These are phyloP conservation scores for Hypoxylon rickii DNA, from an alignment of 495 filamentous ascomycete species.

Conservation along the genomic window DNA sequence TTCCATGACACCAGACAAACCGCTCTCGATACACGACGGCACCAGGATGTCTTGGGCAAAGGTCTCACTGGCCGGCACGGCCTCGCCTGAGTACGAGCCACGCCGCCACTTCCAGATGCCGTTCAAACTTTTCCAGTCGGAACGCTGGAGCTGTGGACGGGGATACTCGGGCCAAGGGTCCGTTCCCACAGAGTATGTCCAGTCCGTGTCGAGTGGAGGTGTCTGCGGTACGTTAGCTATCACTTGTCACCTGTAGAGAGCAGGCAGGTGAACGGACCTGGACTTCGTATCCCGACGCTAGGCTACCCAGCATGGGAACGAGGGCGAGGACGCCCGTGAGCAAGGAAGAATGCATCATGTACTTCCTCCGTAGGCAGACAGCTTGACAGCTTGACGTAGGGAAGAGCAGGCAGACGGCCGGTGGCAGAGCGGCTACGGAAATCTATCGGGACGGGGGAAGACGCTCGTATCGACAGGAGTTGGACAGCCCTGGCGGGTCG, in stretches of 20 bases:
- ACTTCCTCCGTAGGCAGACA: conserved; percentile 11
- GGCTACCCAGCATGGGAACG: conserved; percentile 15
- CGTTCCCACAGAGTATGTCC: conserved; percentile 65
- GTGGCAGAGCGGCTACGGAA: conserved; percentile 3
- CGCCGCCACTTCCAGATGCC: conserved; percentile 68
- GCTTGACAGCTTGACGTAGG: conserved; percentile 5
- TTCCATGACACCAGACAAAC: conserved; percentile 56
- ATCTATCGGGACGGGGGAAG: conserved; percentile 5
- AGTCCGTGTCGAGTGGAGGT: conserved; percentile 61
- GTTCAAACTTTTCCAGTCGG: conserved; percentile 66
- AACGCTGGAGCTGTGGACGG: conserved; percentile 61
- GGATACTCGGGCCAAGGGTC: conserved; percentile 72
- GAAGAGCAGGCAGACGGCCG: conserved; percentile 7
- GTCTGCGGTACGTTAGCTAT: conserved; percentile 23
- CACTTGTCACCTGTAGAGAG: neutral
- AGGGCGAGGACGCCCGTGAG: conserved; percentile 21
- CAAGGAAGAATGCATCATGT: conserved; percentile 19
- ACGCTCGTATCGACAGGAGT: conserved; percentile 10
- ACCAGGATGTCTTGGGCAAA: conserved; percentile 59
- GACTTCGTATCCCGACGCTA: conserved; percentile 39
- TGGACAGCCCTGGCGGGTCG: conserved; percentile 1
- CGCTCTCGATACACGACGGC: conserved; percentile 67
- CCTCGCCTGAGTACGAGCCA: conserved; percentile 45
- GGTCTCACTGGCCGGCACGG: conserved; percentile 24
- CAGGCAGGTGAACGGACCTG: conserved; percentile 27